These are phyloP conservation scores for Phialemoniopsis sp. DNA, from an alignment of 2,329 filamentous ascomycete genomes.

Conservation along the genomic window DNA sequence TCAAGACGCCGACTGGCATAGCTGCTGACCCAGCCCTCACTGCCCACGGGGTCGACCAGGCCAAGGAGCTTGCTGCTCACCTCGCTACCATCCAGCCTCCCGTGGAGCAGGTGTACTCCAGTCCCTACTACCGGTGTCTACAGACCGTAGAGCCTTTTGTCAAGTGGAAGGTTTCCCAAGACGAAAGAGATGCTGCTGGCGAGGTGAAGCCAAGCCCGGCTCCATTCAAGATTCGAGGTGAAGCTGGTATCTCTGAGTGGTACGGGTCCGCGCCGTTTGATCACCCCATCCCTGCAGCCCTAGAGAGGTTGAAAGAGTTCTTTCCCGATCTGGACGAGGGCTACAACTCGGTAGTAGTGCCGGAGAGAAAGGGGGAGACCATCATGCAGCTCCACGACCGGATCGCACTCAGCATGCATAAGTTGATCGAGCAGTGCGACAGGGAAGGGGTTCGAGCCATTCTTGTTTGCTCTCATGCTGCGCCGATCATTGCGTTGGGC, in stretches of 20 bases:
- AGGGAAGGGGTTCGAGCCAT: slow-evolving; percentile 64
- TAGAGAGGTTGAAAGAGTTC: slow-evolving; percentile 56
- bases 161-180: slow-evolving; percentile 7
- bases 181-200: not conserved
- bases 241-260: slow-evolving; percentile 73
- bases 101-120: slow-evolving; percentile 75
- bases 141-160: slow-evolving; percentile 76
- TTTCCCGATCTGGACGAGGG: slow-evolving; percentile 59
- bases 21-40: slow-evolving; percentile 84
- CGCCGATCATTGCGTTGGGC: slow-evolving; percentile 81
- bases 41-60: slow-evolving; percentile 80
- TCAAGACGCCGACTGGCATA: slow-evolving; percentile 82
- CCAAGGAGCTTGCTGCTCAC: slow-evolving; percentile 68
- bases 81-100: slow-evolving; percentile 54
- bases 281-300: slow-evolving; percentile 73
- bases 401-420: slow-evolving; percentile 63
- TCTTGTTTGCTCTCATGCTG: slow-evolving; percentile 85
- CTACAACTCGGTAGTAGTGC: slow-evolving; percentile 61
- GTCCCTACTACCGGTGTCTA: slow-evolving; percentile 82
- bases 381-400: slow-evolving; percentile 78
- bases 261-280: slow-evolving; percentile 83
- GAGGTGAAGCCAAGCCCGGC: not conserved
- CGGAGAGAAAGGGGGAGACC: slow-evolving; percentile 72
- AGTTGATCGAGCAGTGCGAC: slow-evolving; percentile 71
- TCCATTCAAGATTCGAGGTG: slow-evolving; percentile 43